Conservation (phyloP, 2,329 filamentous ascomycete species). For the Sporothrix pseudoabietina region DNA sequence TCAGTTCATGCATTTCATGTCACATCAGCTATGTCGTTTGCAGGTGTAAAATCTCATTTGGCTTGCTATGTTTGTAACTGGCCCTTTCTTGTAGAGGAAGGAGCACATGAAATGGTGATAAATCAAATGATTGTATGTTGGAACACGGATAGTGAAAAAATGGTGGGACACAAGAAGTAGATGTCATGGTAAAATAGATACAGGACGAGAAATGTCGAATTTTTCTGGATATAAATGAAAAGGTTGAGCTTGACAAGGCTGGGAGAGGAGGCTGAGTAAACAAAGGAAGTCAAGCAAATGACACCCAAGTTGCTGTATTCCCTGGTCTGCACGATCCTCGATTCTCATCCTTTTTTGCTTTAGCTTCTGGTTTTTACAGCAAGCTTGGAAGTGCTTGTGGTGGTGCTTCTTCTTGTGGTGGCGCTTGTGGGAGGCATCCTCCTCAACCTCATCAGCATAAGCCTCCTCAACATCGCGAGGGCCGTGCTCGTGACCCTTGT, state of each 20-base stretch:
- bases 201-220: slow-evolving; percentile 7
- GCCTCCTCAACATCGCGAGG: neutral
- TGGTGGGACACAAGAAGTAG: neutral
- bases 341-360: neutral
- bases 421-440: slow-evolving; percentile 8
- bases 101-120: neutral
- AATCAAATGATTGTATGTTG: slow-evolving; percentile 12
- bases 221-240: neutral
- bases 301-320: neutral
- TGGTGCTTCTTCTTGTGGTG: neutral
- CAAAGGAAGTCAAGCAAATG: neutral
- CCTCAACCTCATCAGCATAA: slow-evolving; percentile 3
- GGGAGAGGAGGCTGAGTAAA: neutral
- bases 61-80: neutral
- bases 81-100: neutral
- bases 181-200: slow-evolving; percentile 13
- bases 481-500: neutral
- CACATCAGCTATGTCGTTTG: neutral
- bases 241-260: neutral
- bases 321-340: neutral
- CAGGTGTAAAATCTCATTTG: neutral
- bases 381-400: slow-evolving; percentile 3
- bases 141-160: neutral
- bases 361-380: neutral
- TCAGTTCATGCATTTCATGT: neutral